These are phyloP conservation scores for Nepenthes mirabilis DNA, from an alignment of 148 eudicot genomes.

Conservation along the genomic window DNA sequence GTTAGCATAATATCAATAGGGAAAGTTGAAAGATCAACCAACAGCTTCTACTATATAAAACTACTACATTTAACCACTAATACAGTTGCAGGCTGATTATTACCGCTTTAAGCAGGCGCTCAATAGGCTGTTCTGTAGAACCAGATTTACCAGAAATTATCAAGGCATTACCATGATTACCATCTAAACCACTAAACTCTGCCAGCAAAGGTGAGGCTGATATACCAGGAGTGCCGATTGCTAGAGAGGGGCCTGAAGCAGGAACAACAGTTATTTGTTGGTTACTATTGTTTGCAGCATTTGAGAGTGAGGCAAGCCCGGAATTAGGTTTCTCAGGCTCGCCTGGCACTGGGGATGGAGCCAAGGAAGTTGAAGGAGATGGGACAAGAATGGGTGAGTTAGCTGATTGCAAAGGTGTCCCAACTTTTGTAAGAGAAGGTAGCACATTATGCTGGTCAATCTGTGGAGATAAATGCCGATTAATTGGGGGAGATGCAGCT, in stretches of 20 bases:
- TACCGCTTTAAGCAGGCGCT: slow-evolving; percentile 79
- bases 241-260: slow-evolving; percentile 60
- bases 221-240: slow-evolving; percentile 94
- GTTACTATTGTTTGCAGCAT: slow-evolving; percentile 42
- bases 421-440: slow-evolving; percentile 37
- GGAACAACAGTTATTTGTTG: slow-evolving; percentile 41
- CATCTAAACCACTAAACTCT: slow-evolving; percentile 64
- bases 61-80: background rate
- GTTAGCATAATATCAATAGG: background rate
- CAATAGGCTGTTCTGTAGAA: slow-evolving; percentile 71
- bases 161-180: slow-evolving; percentile 34
- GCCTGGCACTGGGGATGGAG: slow-evolving; percentile 82
- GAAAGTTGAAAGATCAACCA: background rate
- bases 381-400: slow-evolving; percentile 61
- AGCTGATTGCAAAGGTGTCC: slow-evolving; percentile 76
- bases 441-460: slow-evolving; percentile 62
- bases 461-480: slow-evolving; percentile 79
- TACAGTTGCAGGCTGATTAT: slow-evolving; percentile 4
- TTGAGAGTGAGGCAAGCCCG: slow-evolving; percentile 46
- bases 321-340: slow-evolving; percentile 60
- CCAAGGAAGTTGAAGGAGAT: slow-evolving; percentile 65
- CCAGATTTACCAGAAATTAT: slow-evolving; percentile 54
- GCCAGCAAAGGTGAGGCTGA: slow-evolving; percentile 91
- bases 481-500: slow-evolving; percentile 63
- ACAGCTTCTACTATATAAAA: background rate